phyloP scores from a whole-genome alignment of 208 protist genomes.

The Trypanosoma platydactyli region DNA sequence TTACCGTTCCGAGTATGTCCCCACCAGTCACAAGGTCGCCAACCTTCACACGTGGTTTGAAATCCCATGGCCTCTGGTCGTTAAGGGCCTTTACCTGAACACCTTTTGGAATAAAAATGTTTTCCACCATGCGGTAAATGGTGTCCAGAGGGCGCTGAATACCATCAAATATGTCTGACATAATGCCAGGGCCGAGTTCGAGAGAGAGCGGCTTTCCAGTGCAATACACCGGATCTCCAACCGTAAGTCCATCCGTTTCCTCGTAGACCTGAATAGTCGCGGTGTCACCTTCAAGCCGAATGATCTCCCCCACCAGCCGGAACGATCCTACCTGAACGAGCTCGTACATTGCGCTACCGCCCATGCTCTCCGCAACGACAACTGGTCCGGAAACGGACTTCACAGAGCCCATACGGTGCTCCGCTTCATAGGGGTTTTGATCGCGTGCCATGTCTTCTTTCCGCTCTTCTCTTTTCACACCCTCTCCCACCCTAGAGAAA shows the following conservation, averaged over 20 bases:
- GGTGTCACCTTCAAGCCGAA: constrained; percentile 98
- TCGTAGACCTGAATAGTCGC: constrained; percentile 99
- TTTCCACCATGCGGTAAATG: constrained; percentile 95
- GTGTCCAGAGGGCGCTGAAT: constrained; percentile 99
- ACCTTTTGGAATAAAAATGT: constrained; percentile 99
- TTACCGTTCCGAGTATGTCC: constrained; percentile 96
- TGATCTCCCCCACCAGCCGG: constrained; percentile 99
- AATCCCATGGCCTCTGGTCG: constrained; percentile 94
- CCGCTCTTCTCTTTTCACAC: constrained; percentile 5
- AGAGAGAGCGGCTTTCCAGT: constrained; percentile 99
- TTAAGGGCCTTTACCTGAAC: constrained; percentile 96
- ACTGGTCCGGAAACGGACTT: constrained; percentile 96
- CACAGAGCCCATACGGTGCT: constrained; percentile 80
- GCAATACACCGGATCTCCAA: constrained; percentile 99
- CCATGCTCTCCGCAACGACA: constrained; percentile 99
- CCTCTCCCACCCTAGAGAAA: not conserved
- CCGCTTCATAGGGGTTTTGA: constrained; percentile 71
- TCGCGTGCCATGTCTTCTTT: constrained; percentile 50
- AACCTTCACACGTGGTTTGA: constrained; percentile 92
- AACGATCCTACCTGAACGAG: constrained; percentile 98
- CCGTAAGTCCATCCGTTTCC: constrained; percentile 99
- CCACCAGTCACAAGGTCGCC: constrained; percentile 97
- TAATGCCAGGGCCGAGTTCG: constrained; percentile 99
- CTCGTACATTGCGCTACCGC: constrained; percentile 99
- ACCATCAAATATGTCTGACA: constrained; percentile 99